Base-by-base conservation (phyloP, 2,329 filamentous ascomycete genomes). In the Ophiostoma populinum region DNA sequence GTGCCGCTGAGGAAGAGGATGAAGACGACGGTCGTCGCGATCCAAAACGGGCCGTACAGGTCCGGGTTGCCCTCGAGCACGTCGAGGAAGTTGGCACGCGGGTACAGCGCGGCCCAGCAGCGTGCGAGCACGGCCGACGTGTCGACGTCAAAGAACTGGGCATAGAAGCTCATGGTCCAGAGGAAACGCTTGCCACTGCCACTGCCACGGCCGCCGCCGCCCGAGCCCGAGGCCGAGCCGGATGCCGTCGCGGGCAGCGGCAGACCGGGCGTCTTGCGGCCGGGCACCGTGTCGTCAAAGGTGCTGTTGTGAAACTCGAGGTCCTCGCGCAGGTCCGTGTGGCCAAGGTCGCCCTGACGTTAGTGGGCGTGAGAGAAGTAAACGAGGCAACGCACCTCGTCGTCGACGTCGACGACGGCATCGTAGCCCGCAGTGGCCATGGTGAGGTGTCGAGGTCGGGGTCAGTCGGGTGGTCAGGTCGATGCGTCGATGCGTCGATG, bases 111-210 rank as follows among this genome's bases (percentile, higher is more conserved):
- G 1, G 85, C 79, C 56, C 75, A 76, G 58, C 90, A 95, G 45
- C 90, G 80, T 49, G 76, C 67, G 37, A 94, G 61, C 15, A 98
- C 86, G 35, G 90, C 81, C 40, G 71, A 76, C 2, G 90, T 95
- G 59, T 98, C 90, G 44, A 98, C 87, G 52, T 98, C 90, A 61
- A 98, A 98, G 70, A 90, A 95, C 60, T 93, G 90, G 37, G 85
- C 75, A 62, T 98, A 98, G 65, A 93, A 98, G 39, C 75, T 74
- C 42, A 95, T 65, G 30, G 75, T 75, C 90, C 90, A 98, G 44
- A 95, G 79, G 61, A 78, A 85, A 50, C 81, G 81, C 60, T 95
- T 95, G 41, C 70, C 67, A 43, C 56, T 47, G 2, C 47, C 56
- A 3, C 58, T 52, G 5, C 37, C 21, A 12, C 36, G 29, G 6